Evolutionary conservation across 164 flowering plant species (phyloP), one percentile per base, ranked within the genome.

Genomic region (Kalanchoe fedtschenkoi): DNA sequence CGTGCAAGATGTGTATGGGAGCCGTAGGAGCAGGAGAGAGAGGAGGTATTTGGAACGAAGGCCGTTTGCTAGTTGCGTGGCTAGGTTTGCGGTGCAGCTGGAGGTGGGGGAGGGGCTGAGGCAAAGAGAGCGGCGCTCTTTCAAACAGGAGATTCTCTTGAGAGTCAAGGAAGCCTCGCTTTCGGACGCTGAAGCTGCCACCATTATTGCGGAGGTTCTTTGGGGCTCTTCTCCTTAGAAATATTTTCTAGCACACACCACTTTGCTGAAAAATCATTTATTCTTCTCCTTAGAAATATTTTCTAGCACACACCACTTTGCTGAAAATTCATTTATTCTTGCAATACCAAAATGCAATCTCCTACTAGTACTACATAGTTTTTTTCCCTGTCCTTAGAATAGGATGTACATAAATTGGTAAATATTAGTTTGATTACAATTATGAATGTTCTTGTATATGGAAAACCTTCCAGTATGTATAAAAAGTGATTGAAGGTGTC

Each of bases 51-150:
- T 84, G 61, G 82, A 81, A 67, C 61, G 44, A 2, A 85, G 70
- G 54, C 92, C 92, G 29, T 88, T 85, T 70, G 87, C 79, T 29
- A 80, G 95, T 78, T 82, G 90, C 46, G 98, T 84, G 53, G 95
- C 91, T 17, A 85, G 89, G 37, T 89, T 91, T 61, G 86, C 88
- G 7, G 85, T 89, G 70, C 92, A 86, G 63, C 62, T 91, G 69
- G 95, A 91, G 68, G 91, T 91, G 0, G 98, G 98, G 13, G 92
- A 89, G 62, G 96, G 95, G 67, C 58, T 91, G 72, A 85, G 98
- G 72, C 87, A 85, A 67, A 83, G 92, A 33, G 98, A 92, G 74
- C 90, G 68, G 69, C 82, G 91, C 26, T 88, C 74, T 0, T 79
- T 85, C 35, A 93, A 90, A 81, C 77, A 68, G 58, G 87, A 85